Percentiles rank a stretch among this genome's conserved stretches.
phyloP scores from a whole-genome alignment of 2,329 filamentous ascomycete genomes.

The Colletotrichum gloeosporioides region DNA sequence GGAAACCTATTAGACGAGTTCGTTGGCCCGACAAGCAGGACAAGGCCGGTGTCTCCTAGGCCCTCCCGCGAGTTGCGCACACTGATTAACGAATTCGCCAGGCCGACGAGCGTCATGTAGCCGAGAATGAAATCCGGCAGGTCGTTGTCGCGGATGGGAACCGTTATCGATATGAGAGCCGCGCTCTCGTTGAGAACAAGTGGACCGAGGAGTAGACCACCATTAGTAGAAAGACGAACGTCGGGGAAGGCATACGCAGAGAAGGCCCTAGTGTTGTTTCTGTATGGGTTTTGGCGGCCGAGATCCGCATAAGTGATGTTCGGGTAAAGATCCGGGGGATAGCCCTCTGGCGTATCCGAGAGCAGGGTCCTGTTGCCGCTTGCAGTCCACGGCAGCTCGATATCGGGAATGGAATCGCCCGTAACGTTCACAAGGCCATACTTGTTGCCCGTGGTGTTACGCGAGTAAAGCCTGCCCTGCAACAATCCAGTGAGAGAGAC shows the following conservation, averaged over 20 bases:
- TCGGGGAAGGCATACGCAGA: slow-evolving; percentile 55
- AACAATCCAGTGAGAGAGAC: slow-evolving; percentile 64
- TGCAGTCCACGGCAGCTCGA: slow-evolving; percentile 66
- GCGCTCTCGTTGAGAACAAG: slow-evolving; percentile 74
- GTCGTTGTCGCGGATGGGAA: slow-evolving; percentile 76
- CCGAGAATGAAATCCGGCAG: slow-evolving; percentile 71
- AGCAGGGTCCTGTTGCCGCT: slow-evolving; percentile 66
- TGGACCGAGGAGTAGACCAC: slow-evolving; percentile 77
- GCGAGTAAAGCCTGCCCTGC: slow-evolving; percentile 77
- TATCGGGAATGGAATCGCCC: slow-evolving; percentile 47
- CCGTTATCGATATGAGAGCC: slow-evolving; percentile 80
- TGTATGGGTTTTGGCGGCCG: slow-evolving; percentile 42
- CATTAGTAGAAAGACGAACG: slow-evolving; percentile 53
- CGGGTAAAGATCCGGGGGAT: slow-evolving; percentile 76
- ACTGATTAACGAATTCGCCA: slow-evolving; percentile 67
- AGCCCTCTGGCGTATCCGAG: slow-evolving; percentile 69
- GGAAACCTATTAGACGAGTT: slow-evolving; percentile 70
- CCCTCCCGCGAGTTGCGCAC: slow-evolving; percentile 72
- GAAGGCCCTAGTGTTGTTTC: slow-evolving; percentile 45
- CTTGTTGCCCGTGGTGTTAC: slow-evolving; percentile 63
- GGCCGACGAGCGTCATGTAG: slow-evolving; percentile 82
- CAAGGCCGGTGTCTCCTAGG: slow-evolving; percentile 71
- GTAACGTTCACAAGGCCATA: slow-evolving; percentile 71
- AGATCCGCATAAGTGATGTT: slow-evolving; percentile 72
- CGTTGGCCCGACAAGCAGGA: slow-evolving; percentile 73